Base-by-base conservation (phyloP, 164 flowering plant species). In the Santalum album region DNA sequence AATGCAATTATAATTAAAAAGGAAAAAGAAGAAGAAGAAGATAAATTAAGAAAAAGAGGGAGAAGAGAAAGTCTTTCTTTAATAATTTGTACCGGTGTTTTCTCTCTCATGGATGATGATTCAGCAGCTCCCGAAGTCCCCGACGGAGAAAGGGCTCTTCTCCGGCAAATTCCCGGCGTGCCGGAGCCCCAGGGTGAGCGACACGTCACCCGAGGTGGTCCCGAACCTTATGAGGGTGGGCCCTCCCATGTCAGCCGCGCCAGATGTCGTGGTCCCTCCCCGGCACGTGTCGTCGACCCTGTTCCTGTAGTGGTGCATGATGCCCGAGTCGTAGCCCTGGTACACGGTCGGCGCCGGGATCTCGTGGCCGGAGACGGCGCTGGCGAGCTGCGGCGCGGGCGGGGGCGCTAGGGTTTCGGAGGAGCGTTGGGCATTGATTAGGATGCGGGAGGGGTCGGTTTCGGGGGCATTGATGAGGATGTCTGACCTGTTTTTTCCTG, bases 91-190 rank as follows among this genome's bases (percentile, higher is more conserved):
- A n/a, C n/a, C n/a, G n/a, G n/a, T n/a, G n/a, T n/a, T n/a, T n/a
- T n/a, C n/a, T n/a, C n/a, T n/a, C n/a, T n/a, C n/a, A n/a, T n/a
- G n/a, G n/a, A n/a, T n/a, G n/a, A n/a, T n/a, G n/a, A n/a, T n/a
- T n/a, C n/a, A 76, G 54, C 71, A 69, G 45, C 73, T 69, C 32
- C 80, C 78, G 61, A 72, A 79, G 49, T 77, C 78, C 29, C 77
- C 65, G 43, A 79, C 64, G 0, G 80, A 67, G 68, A 80, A 84
- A 44, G 75, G 63, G 65, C 67, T 62, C 26, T 72, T 78, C 62
- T 83, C 95, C 25, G 86, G 87, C 68, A 76, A 40, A 68, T 78
- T 82, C 15, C 92, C 91, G 51, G 85, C 75, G 40, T 87, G 96
- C 44, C 84, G 79, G 4, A 87, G 80, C 38, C 96, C 92, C 39